These are phyloP conservation scores for Yarrowia sp. DNA, from an alignment of 805 yeast genomes.

Conservation along the genomic window DNA sequence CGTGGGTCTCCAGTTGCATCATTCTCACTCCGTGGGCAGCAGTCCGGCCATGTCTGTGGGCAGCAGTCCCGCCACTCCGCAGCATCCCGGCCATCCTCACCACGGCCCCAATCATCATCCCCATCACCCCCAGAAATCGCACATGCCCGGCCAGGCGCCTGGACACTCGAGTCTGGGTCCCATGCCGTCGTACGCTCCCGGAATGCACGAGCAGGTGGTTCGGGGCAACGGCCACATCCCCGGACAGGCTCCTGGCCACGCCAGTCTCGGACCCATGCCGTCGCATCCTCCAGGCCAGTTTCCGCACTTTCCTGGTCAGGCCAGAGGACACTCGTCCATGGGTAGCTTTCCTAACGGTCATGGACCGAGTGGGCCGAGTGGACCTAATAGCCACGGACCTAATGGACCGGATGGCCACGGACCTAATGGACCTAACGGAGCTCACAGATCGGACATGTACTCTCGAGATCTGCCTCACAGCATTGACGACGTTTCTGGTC, in stretches of 20 bases:
- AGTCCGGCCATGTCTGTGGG: constrained; percentile 10
- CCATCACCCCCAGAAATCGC: not conserved
- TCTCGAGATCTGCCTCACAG: not conserved
- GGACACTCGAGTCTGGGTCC: constrained; percentile 11
- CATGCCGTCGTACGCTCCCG: constrained; percentile 11
- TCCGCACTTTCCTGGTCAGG: not conserved
- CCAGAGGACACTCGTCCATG: not conserved
- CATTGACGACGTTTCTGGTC: constrained; percentile 11
- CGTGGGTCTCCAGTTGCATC: not conserved
- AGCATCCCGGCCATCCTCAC: not conserved
- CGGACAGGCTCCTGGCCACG: constrained; percentile 5
- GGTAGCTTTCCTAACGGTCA: not conserved
- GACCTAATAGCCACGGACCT: not conserved
- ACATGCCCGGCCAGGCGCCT: constrained; percentile 7
- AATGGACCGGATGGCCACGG: not conserved
- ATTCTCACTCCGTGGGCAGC: not conserved
- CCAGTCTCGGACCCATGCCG: constrained; percentile 17
- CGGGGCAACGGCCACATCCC: not conserved
- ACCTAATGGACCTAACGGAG: not conserved
- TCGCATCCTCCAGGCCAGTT: constrained; percentile 12
- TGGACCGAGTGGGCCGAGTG: no score
- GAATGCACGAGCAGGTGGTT: not conserved
- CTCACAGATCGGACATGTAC: not conserved
- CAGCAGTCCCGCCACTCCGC: not conserved
- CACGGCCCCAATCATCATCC: not conserved